These are phyloP conservation scores for Chalciporus sp. DNA, from an alignment of 1,284 basidiomycete species.

Conservation along the genomic window DNA sequence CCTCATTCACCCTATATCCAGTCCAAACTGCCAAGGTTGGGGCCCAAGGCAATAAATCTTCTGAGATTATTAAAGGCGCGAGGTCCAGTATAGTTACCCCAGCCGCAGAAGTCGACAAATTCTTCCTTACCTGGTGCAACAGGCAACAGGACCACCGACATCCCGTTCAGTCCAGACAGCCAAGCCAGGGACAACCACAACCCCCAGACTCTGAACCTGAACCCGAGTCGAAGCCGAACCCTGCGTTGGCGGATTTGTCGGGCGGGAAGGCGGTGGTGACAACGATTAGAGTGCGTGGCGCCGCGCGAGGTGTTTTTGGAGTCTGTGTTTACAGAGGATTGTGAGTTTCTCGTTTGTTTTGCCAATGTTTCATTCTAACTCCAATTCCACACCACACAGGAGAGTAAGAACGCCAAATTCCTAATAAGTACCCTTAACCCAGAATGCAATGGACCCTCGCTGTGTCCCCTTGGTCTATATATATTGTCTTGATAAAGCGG, in stretches of 20 bases:
- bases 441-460: constrained; percentile 36
- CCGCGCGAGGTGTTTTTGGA: constrained; percentile 59
- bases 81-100: constrained; percentile 63
- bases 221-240: constrained; percentile 8
- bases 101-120: constrained; percentile 53
- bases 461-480: constrained; percentile 44
- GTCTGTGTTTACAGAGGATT: constrained; percentile 48
- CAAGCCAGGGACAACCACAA: background rate
- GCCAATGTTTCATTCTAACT: background rate
- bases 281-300: constrained; percentile 54
- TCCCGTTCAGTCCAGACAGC: constrained; percentile 64
- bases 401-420: constrained; percentile 48
- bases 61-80: constrained; percentile 73
- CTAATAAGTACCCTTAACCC: constrained; percentile 42
- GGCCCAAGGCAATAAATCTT: constrained; percentile 58
- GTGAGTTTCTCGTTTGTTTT: constrained; percentile 36
- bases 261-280: constrained; percentile 59
- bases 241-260: constrained; percentile 48
- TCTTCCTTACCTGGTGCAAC: constrained; percentile 62
- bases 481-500: background rate
- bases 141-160: constrained; percentile 71
- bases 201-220: constrained; percentile 9
- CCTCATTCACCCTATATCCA: constrained; percentile 29
- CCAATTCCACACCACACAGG: constrained; percentile 36
- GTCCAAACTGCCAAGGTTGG: constrained; percentile 63